Percentiles rank a stretch among this genome's conserved stretches.
Evolutionary conservation across 1,139 yeast genomes (phyloP).

Genomic region (Wickerhamiella pararugosa): DNA sequence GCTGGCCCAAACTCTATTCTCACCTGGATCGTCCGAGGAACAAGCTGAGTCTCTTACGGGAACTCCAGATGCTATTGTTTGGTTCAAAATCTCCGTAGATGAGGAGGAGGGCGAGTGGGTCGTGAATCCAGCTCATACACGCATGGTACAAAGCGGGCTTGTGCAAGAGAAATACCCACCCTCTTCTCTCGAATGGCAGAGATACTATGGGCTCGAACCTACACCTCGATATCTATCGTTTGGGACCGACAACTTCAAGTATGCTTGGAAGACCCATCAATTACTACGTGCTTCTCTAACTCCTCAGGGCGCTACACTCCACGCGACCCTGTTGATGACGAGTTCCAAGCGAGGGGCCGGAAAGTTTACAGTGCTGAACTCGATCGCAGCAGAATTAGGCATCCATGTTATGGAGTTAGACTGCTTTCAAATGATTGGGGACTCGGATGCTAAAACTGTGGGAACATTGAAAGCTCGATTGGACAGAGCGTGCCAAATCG

Average conservation of each 20-base stretch:
- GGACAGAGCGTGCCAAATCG: slow-evolving; percentile 39
- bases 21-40: slow-evolving; percentile 20
- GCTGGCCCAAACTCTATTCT: slow-evolving; percentile 45
- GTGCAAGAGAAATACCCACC: slow-evolving; percentile 28
- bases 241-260: slow-evolving; percentile 28
- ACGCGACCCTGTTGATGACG: slow-evolving; percentile 49
- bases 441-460: slow-evolving; percentile 64
- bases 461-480: slow-evolving; percentile 66
- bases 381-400: slow-evolving; percentile 46
- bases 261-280: slow-evolving; percentile 33
- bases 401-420: slow-evolving; percentile 57
- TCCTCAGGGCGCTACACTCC: slow-evolving; percentile 28
- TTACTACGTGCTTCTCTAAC: slow-evolving; percentile 23
- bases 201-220: slow-evolving; percentile 30
- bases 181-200: slow-evolving; percentile 35
- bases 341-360: slow-evolving; percentile 72
- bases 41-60: slow-evolving; percentile 35
- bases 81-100: slow-evolving; percentile 48
- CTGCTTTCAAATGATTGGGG: slow-evolving; percentile 37
- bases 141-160: slow-evolving; percentile 53
- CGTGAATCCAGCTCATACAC: slow-evolving; percentile 49
- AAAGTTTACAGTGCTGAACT: slow-evolving; percentile 47
- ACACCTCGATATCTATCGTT: slow-evolving; percentile 24
- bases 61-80: slow-evolving; percentile 60
- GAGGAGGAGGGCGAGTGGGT: slow-evolving; percentile 34